Evolutionary conservation across 2,329 filamentous ascomycete genomes (phyloP).

Genomic region (Colletotrichum cordylinicola): DNA sequence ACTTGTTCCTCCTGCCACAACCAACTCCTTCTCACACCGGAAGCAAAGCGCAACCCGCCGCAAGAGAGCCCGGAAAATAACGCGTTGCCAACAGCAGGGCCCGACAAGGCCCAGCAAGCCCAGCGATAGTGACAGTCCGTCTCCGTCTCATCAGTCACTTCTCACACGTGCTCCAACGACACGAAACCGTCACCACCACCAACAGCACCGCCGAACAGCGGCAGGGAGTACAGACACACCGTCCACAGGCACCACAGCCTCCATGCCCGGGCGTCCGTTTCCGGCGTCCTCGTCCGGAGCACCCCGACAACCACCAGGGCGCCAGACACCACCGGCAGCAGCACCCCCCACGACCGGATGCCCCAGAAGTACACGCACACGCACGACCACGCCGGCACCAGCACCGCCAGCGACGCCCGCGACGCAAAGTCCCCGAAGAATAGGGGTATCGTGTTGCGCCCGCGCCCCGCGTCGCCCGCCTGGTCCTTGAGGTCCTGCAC

Average conservation of each 20-base stretch:
- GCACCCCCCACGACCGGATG: neutral
- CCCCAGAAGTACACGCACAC: slow-evolving; percentile 12
- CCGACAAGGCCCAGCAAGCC: too few species aligned
- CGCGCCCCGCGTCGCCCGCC: slow-evolving; percentile 30
- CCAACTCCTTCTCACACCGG: neutral
- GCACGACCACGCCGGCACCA: slow-evolving; percentile 7
- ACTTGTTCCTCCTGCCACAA: neutral
- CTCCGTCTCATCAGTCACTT: neutral
- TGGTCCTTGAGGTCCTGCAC: slow-evolving; percentile 31
- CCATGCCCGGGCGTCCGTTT: slow-evolving; percentile 15
- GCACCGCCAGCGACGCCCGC: neutral
- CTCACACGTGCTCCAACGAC: slow-evolving; percentile 5
- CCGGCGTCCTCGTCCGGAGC: slow-evolving; percentile 5
- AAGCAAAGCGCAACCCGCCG: neutral
- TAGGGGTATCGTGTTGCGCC: slow-evolving; percentile 31
- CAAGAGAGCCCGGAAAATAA: neutral
- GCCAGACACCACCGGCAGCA: slow-evolving; percentile 2
- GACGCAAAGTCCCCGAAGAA: slow-evolving; percentile 28
- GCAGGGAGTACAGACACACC: slow-evolving; percentile 13
- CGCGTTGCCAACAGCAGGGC: neutral
- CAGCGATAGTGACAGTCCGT: neutral
- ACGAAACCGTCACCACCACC: slow-evolving; percentile 9
- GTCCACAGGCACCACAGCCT: slow-evolving; percentile 21
- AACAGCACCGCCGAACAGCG: neutral
- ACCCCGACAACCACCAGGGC: slow-evolving; percentile 3